Base-by-base conservation (phyloP, 2,329 filamentous ascomycete species). In the Claviceps arundinis region DNA sequence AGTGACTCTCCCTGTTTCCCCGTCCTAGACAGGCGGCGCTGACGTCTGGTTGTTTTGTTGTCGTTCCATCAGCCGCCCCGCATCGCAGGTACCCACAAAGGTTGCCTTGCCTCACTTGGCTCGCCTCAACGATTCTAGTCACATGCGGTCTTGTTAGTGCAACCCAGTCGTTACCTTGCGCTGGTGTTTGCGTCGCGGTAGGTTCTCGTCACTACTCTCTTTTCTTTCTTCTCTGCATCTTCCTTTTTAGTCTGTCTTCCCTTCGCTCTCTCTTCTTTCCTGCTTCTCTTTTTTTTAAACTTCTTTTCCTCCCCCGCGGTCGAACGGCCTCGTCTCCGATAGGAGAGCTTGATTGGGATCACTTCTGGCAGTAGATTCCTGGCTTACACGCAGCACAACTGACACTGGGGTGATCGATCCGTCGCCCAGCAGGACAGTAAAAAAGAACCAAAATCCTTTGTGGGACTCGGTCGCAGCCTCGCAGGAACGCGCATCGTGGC, bases 51-150 rank as follows among this genome's bases (percentile, higher is more conserved):
- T 30, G 8, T 8, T 30, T 1, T 30, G 19, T 19, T 19, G 19
- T 22, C 26, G 13, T 37, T 44, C 45, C 26, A 37, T 43, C 22
- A 14, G 9, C 26, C 24, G 47, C 51, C 51, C 47, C 51, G 51
- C 51, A 46, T 42, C 42, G 16, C 11, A n/a, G 24, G 45, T 38
- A 40, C 50, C 22, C 22, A 26, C 6, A 3, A 24, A 16, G 19
- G 22, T 19, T n/a, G n/a, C n/a, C n/a, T n/a, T n/a, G 22, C 13
- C 40, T 34, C 37, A 37, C 34, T 17, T 22, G 34, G 50, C 50
- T 37, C 40, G 37, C 50, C 50, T 51, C 37, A 17, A 50, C 47
- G 47, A 50, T 43, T 48, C 51, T 34, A 37, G 51, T 53, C 51
- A 53, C 51, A 53, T 50, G 48, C 44, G 51, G 37, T 26, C 38